These are phyloP conservation scores for Exophiala oligosperma DNA, from an alignment of 2,329 filamentous ascomycete genomes.

Conservation along the genomic window DNA sequence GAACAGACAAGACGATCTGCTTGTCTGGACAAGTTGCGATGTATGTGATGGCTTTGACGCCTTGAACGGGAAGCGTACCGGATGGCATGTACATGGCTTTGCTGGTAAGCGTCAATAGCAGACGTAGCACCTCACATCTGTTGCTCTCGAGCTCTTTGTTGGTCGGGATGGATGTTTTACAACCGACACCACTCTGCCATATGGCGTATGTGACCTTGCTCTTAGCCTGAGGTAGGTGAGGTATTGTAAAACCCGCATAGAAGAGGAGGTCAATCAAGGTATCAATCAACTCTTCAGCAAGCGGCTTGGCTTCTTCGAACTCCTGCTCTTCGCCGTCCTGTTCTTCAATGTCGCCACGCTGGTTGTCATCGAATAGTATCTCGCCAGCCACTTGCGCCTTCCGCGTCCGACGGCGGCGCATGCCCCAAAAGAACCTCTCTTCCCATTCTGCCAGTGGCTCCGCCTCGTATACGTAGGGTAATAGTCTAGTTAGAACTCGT, in stretches of 20 bases:
- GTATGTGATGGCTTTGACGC: constrained; percentile 82
- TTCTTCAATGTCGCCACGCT: constrained; percentile 51
- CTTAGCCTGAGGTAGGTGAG: constrained; percentile 67
- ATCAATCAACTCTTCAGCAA: constrained; percentile 91
- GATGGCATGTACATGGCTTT: constrained; percentile 92
- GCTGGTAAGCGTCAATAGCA: constrained; percentile 82
- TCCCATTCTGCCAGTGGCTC: constrained; percentile 84
- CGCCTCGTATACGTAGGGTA: constrained; percentile 90
- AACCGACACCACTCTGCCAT: constrained; percentile 97
- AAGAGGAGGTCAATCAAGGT: constrained; percentile 87
- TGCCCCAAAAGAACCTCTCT: constrained; percentile 87
- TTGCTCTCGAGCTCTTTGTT: constrained; percentile 94
- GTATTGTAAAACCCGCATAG: constrained; percentile 85
- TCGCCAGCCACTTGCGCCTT: constrained; percentile 67
- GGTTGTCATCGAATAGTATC: constrained; percentile 79
- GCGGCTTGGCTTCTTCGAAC: constrained; percentile 78
- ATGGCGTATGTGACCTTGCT: constrained; percentile 88
- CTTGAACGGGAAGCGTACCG: constrained; percentile 74
- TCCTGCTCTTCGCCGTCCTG: constrained; percentile 54
- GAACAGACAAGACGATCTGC: constrained; percentile 81
- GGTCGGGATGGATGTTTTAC: constrained; percentile 82
- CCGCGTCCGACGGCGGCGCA: constrained; percentile 69
- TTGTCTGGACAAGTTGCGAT: constrained; percentile 86
- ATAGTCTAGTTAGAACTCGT: constrained; percentile 80
- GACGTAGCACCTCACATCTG: constrained; percentile 80